Evolutionary conservation across 148 eudicot genomes (phyloP), one percentile per base, ranked within the genome.

Genomic region (Nyssa sinensis): DNA sequence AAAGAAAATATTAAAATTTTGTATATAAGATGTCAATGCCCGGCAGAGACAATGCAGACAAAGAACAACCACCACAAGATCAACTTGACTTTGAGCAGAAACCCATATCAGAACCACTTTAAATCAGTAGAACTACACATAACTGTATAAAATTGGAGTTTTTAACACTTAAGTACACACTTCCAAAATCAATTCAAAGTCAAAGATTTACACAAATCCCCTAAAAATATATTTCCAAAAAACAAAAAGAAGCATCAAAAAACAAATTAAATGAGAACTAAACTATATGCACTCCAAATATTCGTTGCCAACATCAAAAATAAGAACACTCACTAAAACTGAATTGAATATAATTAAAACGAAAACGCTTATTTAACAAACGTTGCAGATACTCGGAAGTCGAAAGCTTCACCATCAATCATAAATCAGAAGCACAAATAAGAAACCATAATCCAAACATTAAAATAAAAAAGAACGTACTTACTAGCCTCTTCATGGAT

Each of bases 401-500:
- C 19, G 57, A 55, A 19, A 17, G 6, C 5, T 32, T 64, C 51
- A n/a, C 19, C 3, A 66, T 7, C 24, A 66, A 44, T 7, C 16
- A n/a, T n/a, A 37, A 19, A 34, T 35, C 4, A n/a, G 47, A 29
- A 29, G 12, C 63, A 69, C 3, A 23, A 47, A 66, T 13, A 7
- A 12, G 5, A 27, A 44, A 33, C 0, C 35, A 44, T 2, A 61
- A 3, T 10, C 44, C 28, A 53, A 57, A 7, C 24, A 12, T 44
- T 19, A 77, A 44, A 60, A 35, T 66, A 66, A 72, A 47, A 71
- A 75, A 60, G 51, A 84, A 84, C 87, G 82, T 84, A 84, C 87
- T 81, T 84, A 84, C 87, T 78, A 84, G 87, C 73, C 80, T 74
- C 84, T 81, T 81, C 87, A 83, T 75, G 62, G 59, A 47, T 31